These are phyloP conservation scores for Metschnikowia arizonensis DNA, from an alignment of 805 yeast genomes.

Conservation along the genomic window DNA sequence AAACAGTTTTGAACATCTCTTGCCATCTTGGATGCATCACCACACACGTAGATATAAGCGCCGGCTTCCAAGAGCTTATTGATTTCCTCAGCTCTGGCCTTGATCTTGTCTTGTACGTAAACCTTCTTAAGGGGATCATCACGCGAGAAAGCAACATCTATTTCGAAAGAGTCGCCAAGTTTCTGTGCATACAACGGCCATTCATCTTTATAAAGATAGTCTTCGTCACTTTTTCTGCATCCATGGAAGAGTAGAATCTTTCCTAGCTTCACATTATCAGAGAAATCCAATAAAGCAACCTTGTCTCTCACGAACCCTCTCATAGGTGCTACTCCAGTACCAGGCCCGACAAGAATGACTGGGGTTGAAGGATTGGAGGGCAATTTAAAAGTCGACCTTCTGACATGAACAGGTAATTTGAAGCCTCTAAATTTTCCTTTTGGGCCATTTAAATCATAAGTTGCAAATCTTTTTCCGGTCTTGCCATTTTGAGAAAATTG, in stretches of 20 bases:
- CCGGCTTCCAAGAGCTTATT: slow-evolving; percentile 57
- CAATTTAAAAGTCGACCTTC: slow-evolving; percentile 91
- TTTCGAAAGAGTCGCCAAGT: slow-evolving; percentile 60
- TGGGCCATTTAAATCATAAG: slow-evolving; percentile 83
- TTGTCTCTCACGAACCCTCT: slow-evolving; percentile 92
- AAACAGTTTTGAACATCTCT: slow-evolving; percentile 81
- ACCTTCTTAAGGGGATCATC: slow-evolving; percentile 51
- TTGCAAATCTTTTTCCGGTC: slow-evolving; percentile 41
- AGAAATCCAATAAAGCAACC: slow-evolving; percentile 44
- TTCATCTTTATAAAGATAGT: slow-evolving; percentile 82
- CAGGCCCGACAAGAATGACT: slow-evolving; percentile 92
- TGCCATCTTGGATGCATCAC: slow-evolving; percentile 95
- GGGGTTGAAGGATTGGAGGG: slow-evolving; percentile 84
- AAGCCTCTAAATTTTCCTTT: slow-evolving; percentile 49
- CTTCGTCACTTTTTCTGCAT: slow-evolving; percentile 74
- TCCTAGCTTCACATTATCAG: slow-evolving; percentile 46
- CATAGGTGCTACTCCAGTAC: slow-evolving; percentile 98
- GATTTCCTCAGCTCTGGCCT: slow-evolving; percentile 49
- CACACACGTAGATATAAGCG: slow-evolving; percentile 92
- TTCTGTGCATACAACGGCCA: slow-evolving; percentile 72
- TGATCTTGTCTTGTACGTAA: slow-evolving; percentile 80
- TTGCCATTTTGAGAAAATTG: slow-evolving; percentile 51
- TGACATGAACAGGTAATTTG: slow-evolving; percentile 84
- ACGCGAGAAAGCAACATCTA: slow-evolving; percentile 85
- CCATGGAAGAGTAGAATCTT: slow-evolving; percentile 79